Base-by-base conservation (phyloP, 371 early-diverging fungal genomes). In the Lichtheimia hyalospora region DNA sequence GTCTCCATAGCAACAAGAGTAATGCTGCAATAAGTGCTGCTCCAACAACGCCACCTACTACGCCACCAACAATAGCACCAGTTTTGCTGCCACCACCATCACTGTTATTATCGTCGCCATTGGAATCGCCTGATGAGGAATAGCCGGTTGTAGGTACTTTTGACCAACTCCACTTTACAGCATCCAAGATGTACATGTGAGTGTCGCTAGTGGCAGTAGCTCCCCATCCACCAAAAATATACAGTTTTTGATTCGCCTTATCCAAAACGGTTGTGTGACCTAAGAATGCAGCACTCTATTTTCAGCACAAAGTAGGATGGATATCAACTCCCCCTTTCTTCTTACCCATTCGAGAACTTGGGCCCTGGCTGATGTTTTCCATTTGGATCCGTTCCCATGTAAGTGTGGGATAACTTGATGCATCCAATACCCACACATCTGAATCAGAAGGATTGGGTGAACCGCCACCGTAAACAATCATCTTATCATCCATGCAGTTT, bases 401-500 rank as follows among this genome's bases (percentile, higher is more conserved):
- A 2, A 76, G 24, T 7, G 64, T 60, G 10, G 80, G 77, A 57
- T 74, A 76, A 21, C 57, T 8, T 14, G 71, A 54, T 20, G 71
- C 77, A 52, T 80, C 73, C 12, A 80, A 50, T 14, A 80, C 49
- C 77, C 77, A 80, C 12, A 80, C 71, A 59, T 74, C 75, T 0
- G 69, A 67, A 60, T 80, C 80, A 44, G 59, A 62, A 1, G 80
- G 75, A 20, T 66, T 68, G 3, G 54, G 69, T 1, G 75, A 73
- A 21, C 80, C 80, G 12, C 80, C 80, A n/a, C 80, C 80, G 46
- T 68, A 79, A 15, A 79, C 64, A 25, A 79, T 52, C 71, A 77
- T 77, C n/a, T 58, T 62, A 34, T 77, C 68, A 39, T 77, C 60
- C 24, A 79, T 13, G 52, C 80, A 79, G 20, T 64, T 74, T 1